These are phyloP conservation scores for Candida nemodendra DNA, from an alignment of 805 yeast genomes.

Conservation along the genomic window DNA sequence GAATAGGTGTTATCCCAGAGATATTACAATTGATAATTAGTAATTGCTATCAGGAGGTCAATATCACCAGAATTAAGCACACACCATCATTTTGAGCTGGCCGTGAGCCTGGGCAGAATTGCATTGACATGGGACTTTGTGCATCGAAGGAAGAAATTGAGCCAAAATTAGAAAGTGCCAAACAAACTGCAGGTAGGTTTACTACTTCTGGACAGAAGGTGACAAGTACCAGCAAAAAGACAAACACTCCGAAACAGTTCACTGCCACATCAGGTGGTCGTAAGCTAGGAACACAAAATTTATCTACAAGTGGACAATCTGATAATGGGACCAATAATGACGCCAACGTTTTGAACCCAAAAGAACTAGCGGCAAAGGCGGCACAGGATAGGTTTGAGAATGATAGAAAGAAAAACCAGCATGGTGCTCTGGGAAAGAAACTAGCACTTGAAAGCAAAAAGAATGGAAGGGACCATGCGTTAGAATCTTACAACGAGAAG, in stretches of 20 bases:
- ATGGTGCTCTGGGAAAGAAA: conserved; percentile 27
- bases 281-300: conserved; percentile 15
- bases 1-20: no score
- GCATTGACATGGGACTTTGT: conserved; percentile 28
- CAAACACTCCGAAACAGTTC: conserved; percentile 1
- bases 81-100: no score
- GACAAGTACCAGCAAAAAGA: conserved; percentile 3
- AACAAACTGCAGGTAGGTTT: conserved; percentile 3
- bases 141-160: conserved; percentile 24
- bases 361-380: conserved; percentile 30
- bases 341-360: conserved; percentile 16
- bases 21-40: no score
- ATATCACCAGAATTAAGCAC: no score
- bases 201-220: not conserved
- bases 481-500: conserved; percentile 22
- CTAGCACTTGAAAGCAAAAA: conserved; percentile 26
- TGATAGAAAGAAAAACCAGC: conserved; percentile 17
- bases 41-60: no score
- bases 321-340: not conserved
- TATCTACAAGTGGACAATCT: not conserved
- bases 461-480: conserved; percentile 22
- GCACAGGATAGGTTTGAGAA: conserved; percentile 24
- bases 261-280: conserved; percentile 9
- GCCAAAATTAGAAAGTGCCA: conserved; percentile 1
- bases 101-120: no score